These are phyloP conservation scores for Marasmius sp. DNA, from an alignment of 1,284 basidiomycete genomes.

Conservation along the genomic window DNA sequence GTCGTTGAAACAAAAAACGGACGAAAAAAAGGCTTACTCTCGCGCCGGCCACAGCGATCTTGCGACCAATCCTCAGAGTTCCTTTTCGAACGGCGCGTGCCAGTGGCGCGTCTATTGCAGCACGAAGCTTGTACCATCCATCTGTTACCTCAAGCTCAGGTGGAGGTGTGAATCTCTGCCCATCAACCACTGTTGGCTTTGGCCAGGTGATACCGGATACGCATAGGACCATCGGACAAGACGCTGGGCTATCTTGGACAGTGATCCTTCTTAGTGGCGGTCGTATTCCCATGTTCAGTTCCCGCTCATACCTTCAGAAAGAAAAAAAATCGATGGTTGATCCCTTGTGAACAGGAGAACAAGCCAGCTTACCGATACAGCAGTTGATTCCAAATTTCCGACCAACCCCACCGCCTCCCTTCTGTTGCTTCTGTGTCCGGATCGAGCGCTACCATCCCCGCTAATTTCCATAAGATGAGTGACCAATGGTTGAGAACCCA, in stretches of 20 bases:
- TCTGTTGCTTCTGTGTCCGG: slow-evolving; percentile 57
- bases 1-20: not conserved
- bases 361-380: slow-evolving; percentile 68
- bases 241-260: slow-evolving; percentile 72
- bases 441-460: slow-evolving; percentile 75
- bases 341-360: slow-evolving; percentile 1
- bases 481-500: slow-evolving; percentile 95
- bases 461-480: slow-evolving; percentile 93
- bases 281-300: slow-evolving; percentile 76
- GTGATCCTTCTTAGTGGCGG: slow-evolving; percentile 80
- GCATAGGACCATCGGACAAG: slow-evolving; percentile 81
- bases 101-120: slow-evolving; percentile 74
- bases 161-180: slow-evolving; percentile 34
- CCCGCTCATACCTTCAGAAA: slow-evolving; percentile 80
- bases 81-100: slow-evolving; percentile 68
- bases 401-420: slow-evolving; percentile 72
- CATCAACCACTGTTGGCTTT: slow-evolving; percentile 38
- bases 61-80: slow-evolving; percentile 74
- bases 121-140: slow-evolving; percentile 91
- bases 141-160: slow-evolving; percentile 86
- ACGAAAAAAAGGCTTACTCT: slow-evolving; percentile 49
- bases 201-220: slow-evolving; percentile 72
- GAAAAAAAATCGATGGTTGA: not conserved
- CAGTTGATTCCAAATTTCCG: slow-evolving; percentile 79
- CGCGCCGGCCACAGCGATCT: slow-evolving; percentile 81